phyloP scores from a whole-genome alignment of 1,139 yeast genomes.

The Saccharomyces hybrid region DNA sequence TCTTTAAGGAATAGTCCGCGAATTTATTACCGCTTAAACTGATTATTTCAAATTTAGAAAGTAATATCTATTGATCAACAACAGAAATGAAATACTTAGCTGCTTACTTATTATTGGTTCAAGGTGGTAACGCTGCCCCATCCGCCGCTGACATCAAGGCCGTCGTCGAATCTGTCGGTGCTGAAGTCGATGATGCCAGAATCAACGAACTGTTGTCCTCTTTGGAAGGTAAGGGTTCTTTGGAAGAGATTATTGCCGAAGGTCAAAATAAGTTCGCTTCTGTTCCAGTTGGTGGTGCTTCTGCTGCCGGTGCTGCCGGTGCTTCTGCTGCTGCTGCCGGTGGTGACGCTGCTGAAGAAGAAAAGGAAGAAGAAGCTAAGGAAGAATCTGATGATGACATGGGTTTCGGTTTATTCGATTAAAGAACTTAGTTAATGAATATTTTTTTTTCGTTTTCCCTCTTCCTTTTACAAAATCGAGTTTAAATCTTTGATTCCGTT shows the following conservation, averaged over 20 bases:
- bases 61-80: conserved; percentile 11
- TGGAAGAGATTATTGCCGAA: conserved; percentile 85
- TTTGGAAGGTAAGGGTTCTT: conserved; percentile 85
- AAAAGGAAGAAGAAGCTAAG: too few species aligned
- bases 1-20: conserved; percentile 35
- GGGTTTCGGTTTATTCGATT: too few species aligned
- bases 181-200: conserved; percentile 90
- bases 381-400: conserved; percentile 64
- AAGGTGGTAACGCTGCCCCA: conserved; percentile 86
- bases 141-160: conserved; percentile 86
- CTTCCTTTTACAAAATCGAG: not conserved
- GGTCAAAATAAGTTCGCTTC: conserved; percentile 94
- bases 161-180: conserved; percentile 88
- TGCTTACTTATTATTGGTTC: conserved; percentile 77
- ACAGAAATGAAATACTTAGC: too few species aligned
- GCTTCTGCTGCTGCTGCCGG: too few species aligned
- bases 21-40: conserved; percentile 28
- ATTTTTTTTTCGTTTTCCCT: conserved; percentile 2
- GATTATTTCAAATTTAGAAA: conserved; percentile 30
- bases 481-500: not conserved
- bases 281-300: too few species aligned
- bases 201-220: conserved; percentile 78
- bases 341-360: too few species aligned
- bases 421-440: conserved; percentile 7
- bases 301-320: too few species aligned